phyloP scores from a whole-genome alignment of 805 yeast genomes.

The Candida easanensis region DNA sequence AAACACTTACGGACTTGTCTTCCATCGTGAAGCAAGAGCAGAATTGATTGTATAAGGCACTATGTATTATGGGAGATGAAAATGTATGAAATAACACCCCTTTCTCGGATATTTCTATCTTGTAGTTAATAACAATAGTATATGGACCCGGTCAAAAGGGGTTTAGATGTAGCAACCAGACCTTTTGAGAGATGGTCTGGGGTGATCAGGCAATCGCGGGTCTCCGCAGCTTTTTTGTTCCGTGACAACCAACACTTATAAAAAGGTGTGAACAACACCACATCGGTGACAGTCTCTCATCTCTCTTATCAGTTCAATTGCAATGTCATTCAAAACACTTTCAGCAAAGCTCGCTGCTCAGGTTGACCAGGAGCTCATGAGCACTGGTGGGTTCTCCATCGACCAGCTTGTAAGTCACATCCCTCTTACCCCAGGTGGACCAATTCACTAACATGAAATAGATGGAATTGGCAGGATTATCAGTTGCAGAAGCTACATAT shows the following conservation, averaged over 20 bases:
- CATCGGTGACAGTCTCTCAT: not conserved
- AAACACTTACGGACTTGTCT: conserved; percentile 53
- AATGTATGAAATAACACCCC: no score
- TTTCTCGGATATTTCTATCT: no score
- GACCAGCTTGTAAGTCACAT: conserved; percentile 59
- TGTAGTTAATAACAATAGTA: no score
- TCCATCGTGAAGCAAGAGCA: conserved; percentile 33
- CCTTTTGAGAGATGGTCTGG: no score
- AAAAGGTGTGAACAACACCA: not conserved
- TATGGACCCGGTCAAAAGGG: no score
- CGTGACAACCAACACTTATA: not conserved
- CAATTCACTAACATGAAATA: conserved; percentile 15
- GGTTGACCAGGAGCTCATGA: conserved; percentile 85
- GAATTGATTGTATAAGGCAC: not conserved
- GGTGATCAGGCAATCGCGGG: no score
- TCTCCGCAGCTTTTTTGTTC: no score
- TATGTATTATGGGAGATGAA: no score
- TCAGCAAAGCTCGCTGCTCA: conserved; percentile 61
- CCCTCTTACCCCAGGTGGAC: not conserved
- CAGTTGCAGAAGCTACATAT: conserved; percentile 86
- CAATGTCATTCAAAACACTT: conserved; percentile 34
- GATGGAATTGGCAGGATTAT: conserved; percentile 95
- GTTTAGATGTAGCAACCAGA: no score
- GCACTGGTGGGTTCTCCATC: conserved; percentile 73
- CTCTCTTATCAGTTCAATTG: not conserved